Percentiles rank a stretch among this genome's conserved stretches.
These are phyloP conservation scores for Beauveria sp. DNA, from an alignment of 2,329 filamentous ascomycete genomes.

Conservation along the genomic window DNA sequence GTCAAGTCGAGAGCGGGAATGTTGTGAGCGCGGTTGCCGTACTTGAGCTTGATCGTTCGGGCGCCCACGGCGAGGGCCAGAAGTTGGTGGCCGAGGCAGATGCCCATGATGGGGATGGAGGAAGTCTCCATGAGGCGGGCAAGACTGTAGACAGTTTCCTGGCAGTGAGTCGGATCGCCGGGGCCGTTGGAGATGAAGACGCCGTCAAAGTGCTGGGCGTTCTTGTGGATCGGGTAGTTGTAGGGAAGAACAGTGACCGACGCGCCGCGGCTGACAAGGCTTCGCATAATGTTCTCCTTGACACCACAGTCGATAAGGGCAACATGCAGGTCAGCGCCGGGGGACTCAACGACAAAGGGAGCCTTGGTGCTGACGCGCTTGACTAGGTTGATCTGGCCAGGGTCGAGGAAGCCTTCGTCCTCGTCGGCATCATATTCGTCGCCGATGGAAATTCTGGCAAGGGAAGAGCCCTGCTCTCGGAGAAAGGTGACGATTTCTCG, in stretches of 20 bases:
- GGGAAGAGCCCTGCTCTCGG: constrained; percentile 91
- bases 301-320: constrained; percentile 97
- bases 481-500: constrained; percentile 93
- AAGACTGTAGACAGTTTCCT: constrained; percentile 88
- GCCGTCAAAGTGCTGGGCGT: constrained; percentile 94
- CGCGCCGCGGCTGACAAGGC: constrained; percentile 82
- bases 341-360: constrained; percentile 87
- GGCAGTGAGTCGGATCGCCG: constrained; percentile 95
- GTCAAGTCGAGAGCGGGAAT: constrained; percentile 92
- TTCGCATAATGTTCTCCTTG: constrained; percentile 98
- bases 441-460: constrained; percentile 88
- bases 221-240: constrained; percentile 97
- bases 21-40: constrained; percentile 98
- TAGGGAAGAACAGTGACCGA: constrained; percentile 93
- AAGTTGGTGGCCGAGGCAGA: constrained; percentile 95
- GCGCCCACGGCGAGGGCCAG: constrained; percentile 84
- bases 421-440: constrained; percentile 98
- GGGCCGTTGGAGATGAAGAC: constrained; percentile 99
- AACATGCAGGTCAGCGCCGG: constrained; percentile 77
- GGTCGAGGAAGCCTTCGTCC: constrained; percentile 92
- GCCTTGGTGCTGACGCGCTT: constrained; percentile 96
- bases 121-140: constrained; percentile 84
- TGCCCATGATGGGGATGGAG: constrained; percentile 90
- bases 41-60: constrained; percentile 94
- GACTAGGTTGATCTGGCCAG: constrained; percentile 93